Percentiles rank a stretch among this genome's conserved stretches.
Evolutionary conservation across 1,284 basidiomycete genomes (phyloP).

Genomic region (Malassezia sympodialis): DNA sequence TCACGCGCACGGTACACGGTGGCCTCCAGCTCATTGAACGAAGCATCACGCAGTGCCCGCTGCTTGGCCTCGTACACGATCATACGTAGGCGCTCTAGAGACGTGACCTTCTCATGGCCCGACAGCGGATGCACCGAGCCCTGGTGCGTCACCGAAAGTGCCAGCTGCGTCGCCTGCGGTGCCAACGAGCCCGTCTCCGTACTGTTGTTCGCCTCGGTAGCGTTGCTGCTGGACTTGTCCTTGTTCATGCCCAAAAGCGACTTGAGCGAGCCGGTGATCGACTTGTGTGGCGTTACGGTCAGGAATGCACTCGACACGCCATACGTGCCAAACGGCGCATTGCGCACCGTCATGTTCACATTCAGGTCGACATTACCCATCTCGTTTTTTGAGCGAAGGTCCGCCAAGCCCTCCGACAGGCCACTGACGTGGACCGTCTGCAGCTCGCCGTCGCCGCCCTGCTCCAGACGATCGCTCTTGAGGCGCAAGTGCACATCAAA

Average conservation of each 20-base stretch:
- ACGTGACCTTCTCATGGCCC: slow-evolving; percentile 28
- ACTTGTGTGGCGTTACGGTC: slow-evolving; percentile 33
- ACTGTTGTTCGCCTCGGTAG: slow-evolving; percentile 18
- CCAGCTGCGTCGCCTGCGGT: slow-evolving; percentile 13
- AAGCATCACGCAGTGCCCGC: slow-evolving; percentile 73
- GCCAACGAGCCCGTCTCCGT: slow-evolving; percentile 7
- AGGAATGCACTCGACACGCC: slow-evolving; percentile 29
- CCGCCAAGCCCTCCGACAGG: slow-evolving; percentile 27
- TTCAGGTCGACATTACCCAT: slow-evolving; percentile 33
- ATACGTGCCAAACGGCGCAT: slow-evolving; percentile 34
- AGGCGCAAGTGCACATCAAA: slow-evolving; percentile 35
- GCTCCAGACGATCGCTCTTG: slow-evolving; percentile 19
- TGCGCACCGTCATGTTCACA: slow-evolving; percentile 36
- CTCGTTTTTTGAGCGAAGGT: slow-evolving; percentile 29
- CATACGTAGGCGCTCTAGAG: slow-evolving; percentile 39
- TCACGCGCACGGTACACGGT: slow-evolving; percentile 84
- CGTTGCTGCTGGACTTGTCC: slow-evolving; percentile 20
- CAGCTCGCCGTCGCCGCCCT: slow-evolving; percentile 19
- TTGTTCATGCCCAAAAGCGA: slow-evolving; percentile 34
- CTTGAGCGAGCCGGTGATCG: slow-evolving; percentile 36
- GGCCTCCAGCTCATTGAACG: slow-evolving; percentile 78
- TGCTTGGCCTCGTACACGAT: slow-evolving; percentile 66
- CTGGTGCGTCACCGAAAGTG: slow-evolving; percentile 22
- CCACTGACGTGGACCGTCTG: slow-evolving; percentile 28
- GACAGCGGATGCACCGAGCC: slow-evolving; percentile 26